A percentile compares a stretch with the other conserved stretches of the same genome.
Evolutionary conservation across 2,329 filamentous ascomycete genomes (phyloP).

Genomic region (Diaporthe ilicicola): DNA sequence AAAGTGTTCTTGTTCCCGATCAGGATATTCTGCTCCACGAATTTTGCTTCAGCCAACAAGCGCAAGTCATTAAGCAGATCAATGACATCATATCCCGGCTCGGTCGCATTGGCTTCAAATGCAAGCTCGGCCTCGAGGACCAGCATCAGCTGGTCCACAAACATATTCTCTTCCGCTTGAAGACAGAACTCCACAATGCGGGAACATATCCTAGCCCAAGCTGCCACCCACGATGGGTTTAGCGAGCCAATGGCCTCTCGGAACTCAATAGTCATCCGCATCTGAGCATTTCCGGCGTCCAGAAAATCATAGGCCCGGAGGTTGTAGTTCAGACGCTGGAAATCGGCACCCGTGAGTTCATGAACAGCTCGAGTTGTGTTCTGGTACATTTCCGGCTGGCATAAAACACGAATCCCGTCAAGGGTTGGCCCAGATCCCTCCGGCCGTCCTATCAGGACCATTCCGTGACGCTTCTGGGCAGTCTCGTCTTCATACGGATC

Average conservation of each 20-base stretch:
- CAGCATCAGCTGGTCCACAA: neutral
- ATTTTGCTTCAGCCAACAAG: neutral
- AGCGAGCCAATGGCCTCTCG: neutral
- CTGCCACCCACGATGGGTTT: neutral
- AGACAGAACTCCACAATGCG: neutral
- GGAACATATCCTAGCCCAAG: neutral
- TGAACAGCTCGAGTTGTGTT: neutral
- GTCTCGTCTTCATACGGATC: neutral
- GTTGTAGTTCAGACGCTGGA: neutral
- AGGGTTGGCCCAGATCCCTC: neutral
- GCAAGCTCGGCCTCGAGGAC: neutral
- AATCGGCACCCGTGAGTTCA: accelerated
- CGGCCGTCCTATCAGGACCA: neutral
- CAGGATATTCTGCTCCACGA: neutral
- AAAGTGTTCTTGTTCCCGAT: neutral
- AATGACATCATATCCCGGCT: neutral
- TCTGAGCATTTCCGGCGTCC: accelerated
- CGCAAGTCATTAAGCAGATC: neutral
- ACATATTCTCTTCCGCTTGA: neutral
- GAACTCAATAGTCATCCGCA: neutral
- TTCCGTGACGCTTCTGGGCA: neutral
- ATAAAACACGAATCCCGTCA: neutral
- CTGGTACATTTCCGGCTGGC: neutral
- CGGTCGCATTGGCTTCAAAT: neutral
- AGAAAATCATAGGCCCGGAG: neutral